phyloP scores from a whole-genome alignment of 192 early-diverging fungal species.

The Podila clonocystis region DNA sequence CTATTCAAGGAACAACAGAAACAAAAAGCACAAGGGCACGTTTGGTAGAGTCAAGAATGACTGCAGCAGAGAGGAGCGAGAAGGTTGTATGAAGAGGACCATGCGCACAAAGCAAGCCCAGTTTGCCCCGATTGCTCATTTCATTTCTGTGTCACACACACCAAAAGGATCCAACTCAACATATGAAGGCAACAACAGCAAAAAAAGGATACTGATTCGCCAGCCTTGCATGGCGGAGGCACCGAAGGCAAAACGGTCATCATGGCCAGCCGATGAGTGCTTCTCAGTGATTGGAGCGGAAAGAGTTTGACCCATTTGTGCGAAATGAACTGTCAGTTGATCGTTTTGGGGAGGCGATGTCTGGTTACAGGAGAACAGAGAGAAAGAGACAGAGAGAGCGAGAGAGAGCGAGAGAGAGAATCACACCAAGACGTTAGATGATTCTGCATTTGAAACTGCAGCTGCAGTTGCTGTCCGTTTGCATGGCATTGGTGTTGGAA shows the following conservation, averaged over 20 bases:
- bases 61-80: not conserved
- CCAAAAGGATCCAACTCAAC: not conserved
- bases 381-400: no score
- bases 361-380: no score
- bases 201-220: conserved; percentile 76
- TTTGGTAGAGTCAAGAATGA: conserved; percentile 1
- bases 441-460: no score
- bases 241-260: conserved; percentile 83
- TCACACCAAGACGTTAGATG: no score
- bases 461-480: no score
- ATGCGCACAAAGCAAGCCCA: not conserved
- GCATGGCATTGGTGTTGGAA: no score
- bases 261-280: conserved; percentile 75
- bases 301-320: conserved; percentile 95
- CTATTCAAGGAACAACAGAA: conserved; percentile 46
- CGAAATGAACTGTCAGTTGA: not conserved
- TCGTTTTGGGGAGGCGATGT: not conserved
- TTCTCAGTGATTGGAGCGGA: conserved; percentile 94
- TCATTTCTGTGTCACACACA: not conserved
- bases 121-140: no score
- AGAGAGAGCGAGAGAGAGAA: no score
- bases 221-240: conserved; percentile 98
- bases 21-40: not conserved
- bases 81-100: not conserved
- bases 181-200: not conserved